A percentile compares a stretch with the other conserved stretches of the same genome.
phyloP scores from a whole-genome alignment of 441 rosid genomes.

The Bocquillonia castaneifolia region DNA sequence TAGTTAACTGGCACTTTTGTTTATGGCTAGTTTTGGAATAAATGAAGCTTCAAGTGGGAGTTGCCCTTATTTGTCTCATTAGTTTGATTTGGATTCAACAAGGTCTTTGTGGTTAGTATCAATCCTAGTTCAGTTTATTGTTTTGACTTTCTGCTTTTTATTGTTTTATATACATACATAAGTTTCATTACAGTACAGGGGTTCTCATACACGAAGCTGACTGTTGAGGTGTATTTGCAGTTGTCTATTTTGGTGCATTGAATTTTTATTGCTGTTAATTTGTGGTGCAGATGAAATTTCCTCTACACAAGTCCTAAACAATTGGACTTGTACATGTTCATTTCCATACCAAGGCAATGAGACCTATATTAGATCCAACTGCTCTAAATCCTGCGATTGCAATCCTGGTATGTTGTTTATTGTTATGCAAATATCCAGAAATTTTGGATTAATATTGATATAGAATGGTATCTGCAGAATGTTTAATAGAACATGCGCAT shows the following conservation, averaged over 20 bases:
- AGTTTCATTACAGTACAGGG: background rate
- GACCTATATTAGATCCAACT: constrained; percentile 49
- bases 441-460: constrained; percentile 1
- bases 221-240: background rate
- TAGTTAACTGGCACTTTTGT: constrained; percentile 21
- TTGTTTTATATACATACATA: background rate
- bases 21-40: constrained; percentile 33
- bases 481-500: too few relatives aligned
- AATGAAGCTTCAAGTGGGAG: constrained; percentile 51
- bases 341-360: constrained; percentile 38
- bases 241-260: background rate
- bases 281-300: constrained; percentile 46
- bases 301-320: constrained; percentile 38
- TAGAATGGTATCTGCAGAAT: too few relatives aligned
- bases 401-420: constrained; percentile 48
- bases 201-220: background rate
- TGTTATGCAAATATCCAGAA: constrained; percentile 12
- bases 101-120: constrained; percentile 59
- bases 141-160: background rate
- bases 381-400: constrained; percentile 80
- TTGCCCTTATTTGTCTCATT: constrained; percentile 38
- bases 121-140: background rate
- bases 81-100: constrained; percentile 46
- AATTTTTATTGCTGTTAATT: constrained; percentile 16
- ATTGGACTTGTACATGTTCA: constrained; percentile 77